Percentiles rank a stretch among this genome's conserved stretches.
Conservation (phyloP, 192 early-diverging fungal genomes). For the Entomortierella beljakovae region DNA sequence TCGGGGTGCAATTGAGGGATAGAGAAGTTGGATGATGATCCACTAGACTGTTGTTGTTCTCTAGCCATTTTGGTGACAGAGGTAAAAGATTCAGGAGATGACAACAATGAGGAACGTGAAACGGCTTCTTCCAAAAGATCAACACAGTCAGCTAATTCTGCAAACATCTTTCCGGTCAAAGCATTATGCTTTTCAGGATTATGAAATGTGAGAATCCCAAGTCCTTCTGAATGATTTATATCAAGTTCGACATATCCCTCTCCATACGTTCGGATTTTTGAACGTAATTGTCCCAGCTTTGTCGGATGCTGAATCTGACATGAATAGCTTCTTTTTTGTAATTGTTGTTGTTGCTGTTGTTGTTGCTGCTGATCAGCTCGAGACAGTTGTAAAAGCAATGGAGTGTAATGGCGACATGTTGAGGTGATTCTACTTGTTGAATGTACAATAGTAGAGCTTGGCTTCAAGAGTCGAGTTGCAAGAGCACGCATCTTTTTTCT, state of each 20-base stretch:
- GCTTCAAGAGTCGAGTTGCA: too few species aligned
- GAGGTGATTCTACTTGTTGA: too few species aligned
- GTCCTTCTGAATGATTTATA: constrained; percentile 47
- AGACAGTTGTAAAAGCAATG: background rate
- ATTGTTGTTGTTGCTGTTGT: background rate
- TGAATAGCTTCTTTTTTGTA: background rate
- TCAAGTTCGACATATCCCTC: constrained; percentile 56
- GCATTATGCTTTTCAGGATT: constrained; percentile 67
- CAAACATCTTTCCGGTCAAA: constrained; percentile 72
- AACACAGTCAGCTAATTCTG: constrained; percentile 64
- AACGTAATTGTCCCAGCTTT: constrained; percentile 47
- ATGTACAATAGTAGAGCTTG: too few species aligned
- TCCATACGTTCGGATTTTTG: constrained; percentile 50
- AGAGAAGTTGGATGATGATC: background rate
- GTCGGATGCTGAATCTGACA: constrained; percentile 48
- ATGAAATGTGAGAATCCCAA: constrained; percentile 56
- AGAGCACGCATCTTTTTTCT: too few species aligned
- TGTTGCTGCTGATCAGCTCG: background rate
- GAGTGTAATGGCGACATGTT: too few species aligned
- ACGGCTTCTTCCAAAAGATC: constrained; percentile 56
- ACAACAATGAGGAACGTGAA: too few species aligned
- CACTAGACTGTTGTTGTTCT: background rate
- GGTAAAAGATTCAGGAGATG: too few species aligned
- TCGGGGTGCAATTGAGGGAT: constrained; percentile 16
- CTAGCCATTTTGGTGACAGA: too few species aligned